Base-by-base conservation (phyloP, 371 early-diverging fungal species). In the Apophysomyces elegans region DNA sequence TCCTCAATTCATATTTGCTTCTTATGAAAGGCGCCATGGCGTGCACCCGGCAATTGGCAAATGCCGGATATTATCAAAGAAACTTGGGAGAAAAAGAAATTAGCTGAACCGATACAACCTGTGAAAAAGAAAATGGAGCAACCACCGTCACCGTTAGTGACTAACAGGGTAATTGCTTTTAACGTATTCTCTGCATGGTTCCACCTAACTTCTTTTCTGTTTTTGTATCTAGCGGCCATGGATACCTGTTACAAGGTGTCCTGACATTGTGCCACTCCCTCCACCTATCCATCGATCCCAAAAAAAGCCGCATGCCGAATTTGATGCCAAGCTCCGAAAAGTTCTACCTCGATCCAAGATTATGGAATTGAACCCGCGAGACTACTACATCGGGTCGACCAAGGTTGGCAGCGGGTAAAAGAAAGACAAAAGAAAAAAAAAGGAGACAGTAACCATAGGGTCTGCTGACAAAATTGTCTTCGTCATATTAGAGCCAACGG, bases 1-100 rank as follows among this genome's bases (percentile, higher is more conserved):
- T 18, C 47, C n/a, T 47, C 43, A 12, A 43, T 43, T 43, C 12
- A 43, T 43, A 4, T 14, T 43, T 43, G 9, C 43, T 43, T 43
- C 14, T 43, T 9, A 43, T 47, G 18, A 7, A 9, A 67, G 75
- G 72, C 69, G 64, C 76, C 77, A 59, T 83, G 83, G 80, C 77
- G 76, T 60, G 68, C 77, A 47, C 80, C 83, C 45, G 83, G 74
- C 37, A 70, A 73, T 38, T 83, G 73, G 62, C 73, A 83, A 61
- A 79, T 80, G 58, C 83, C 83, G 45, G 83, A 83, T 61, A 78
- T 83, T 50, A 77, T 83, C 46, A 76, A 78, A 69, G 79, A 75
- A 64, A 71, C 74, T 38, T 74, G 74, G 73, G 71, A 76, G 56
- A 67, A 64, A 56, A 65, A 56, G 69, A 60, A 61, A 60, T 38